Base-by-base conservation (phyloP, 495 filamentous ascomycete genomes). In the Talaromyces nanjingensis region DNA sequence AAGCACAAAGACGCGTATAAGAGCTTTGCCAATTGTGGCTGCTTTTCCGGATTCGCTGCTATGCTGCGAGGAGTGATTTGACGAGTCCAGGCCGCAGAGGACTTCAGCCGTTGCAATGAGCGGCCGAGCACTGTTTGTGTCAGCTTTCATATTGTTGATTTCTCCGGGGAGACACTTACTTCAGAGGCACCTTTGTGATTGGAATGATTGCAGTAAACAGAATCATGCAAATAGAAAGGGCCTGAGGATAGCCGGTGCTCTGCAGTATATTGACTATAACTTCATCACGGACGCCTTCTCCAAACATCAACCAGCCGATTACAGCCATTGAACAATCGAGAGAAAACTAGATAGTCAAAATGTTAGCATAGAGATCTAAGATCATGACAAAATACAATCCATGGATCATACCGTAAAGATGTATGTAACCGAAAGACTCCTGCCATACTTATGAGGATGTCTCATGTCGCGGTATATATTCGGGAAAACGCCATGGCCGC, bases 401-500 rank as follows among this genome's bases (percentile, higher is more conserved):
- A 47, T 52, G 8, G 6, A 37, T 12, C 29, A 25, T 82, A 93
- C 90, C 52, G 92, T 96, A 74, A 97, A 97, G n/a, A 85, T 74
- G 70, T 94, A 98, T 1, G 93, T 96, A 47, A 87, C 83, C 69
- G 88, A 86, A 20, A 97, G 81, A 58, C 87, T 89, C 72, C 84
- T 84, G 22, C 79, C 81, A 72, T 94, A 98, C 70, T 91, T 94
- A 54, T 89, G 81, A 0, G 94, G 92, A 72, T 98, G 94, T 65
- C 94, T 83, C 94, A 98, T 98, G 76, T 98, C 94, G 59, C 92
- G 84, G 73, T 97, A 98, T 69, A 98, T 97, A 69, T 96, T 96
- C 2, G 94, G 94, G 71, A 98, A 97, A 29, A 98, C 94, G 60
- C 86, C 84, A 71, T 98, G 94, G 7, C 94, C 94, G 66, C 94